A percentile compares a stretch with the other conserved stretches of the same genome.
phyloP scores from a whole-genome alignment of 352 stramenopile species.

The Halophytophthora batemanensis region DNA sequence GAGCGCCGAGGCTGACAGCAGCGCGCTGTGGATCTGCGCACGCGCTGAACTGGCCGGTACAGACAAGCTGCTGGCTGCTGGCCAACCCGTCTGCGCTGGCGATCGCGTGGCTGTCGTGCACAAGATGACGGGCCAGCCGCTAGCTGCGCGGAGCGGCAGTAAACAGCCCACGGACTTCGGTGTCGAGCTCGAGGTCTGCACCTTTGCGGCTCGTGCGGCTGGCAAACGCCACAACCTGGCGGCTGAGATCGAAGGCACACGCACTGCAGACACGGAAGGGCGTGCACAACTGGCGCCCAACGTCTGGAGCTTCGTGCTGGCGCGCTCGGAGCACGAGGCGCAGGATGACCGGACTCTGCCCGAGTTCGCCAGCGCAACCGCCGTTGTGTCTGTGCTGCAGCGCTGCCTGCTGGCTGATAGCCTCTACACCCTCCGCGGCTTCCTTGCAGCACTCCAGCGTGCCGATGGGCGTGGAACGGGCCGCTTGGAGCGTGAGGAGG shows the following conservation, averaged over 20 bases:
- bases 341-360: slow-evolving; percentile 43
- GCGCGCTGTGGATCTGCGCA: slow-evolving; percentile 66
- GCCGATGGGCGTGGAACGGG: slow-evolving; percentile 46
- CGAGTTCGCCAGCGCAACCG: slow-evolving; percentile 32
- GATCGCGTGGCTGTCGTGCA: slow-evolving; percentile 67
- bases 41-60: slow-evolving; percentile 58
- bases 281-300: slow-evolving; percentile 43
- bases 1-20: slow-evolving; percentile 57
- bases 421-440: slow-evolving; percentile 57
- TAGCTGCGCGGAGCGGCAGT: slow-evolving; percentile 47
- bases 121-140: slow-evolving; percentile 81
- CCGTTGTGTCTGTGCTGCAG: slow-evolving; percentile 50
- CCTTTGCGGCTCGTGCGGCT: slow-evolving; percentile 33
- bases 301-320: slow-evolving; percentile 65
- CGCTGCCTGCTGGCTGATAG: slow-evolving; percentile 51
- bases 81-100: slow-evolving; percentile 35
- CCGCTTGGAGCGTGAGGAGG: slow-evolving; percentile 61
- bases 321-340: slow-evolving; percentile 31
- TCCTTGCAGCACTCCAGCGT: slow-evolving; percentile 39
- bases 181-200: slow-evolving; percentile 72
- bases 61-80: slow-evolving; percentile 66
- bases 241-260: slow-evolving; percentile 49
- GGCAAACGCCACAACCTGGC: slow-evolving; percentile 73
- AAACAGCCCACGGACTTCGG: slow-evolving; percentile 80
- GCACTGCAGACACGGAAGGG: slow-evolving; percentile 70